A percentile compares a stretch with the other conserved stretches of the same genome.
phyloP scores from a whole-genome alignment of 2,329 filamentous ascomycete genomes.

The Beauveria asiatica region DNA sequence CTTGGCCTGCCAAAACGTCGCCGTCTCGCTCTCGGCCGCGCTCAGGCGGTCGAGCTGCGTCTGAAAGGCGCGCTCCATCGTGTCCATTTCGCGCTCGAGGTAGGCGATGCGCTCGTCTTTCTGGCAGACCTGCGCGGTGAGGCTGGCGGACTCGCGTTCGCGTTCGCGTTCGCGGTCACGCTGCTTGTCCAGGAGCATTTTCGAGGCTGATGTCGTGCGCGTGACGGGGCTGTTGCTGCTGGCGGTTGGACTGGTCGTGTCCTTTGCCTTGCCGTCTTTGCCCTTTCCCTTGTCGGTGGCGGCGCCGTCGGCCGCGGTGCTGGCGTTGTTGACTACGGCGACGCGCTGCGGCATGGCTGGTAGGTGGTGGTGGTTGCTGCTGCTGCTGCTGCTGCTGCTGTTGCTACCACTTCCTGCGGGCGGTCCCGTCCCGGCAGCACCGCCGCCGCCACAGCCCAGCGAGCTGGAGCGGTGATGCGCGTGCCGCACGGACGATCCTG shows the following conservation, averaged over 20 bases:
- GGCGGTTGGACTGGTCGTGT: constrained; percentile 14
- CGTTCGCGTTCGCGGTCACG: constrained; percentile 14
- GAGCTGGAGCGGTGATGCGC: constrained; percentile 1
- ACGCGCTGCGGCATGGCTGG: constrained; percentile 24
- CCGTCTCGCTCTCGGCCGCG: constrained; percentile 45
- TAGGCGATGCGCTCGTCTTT: constrained; percentile 44
- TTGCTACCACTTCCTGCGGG: constrained; percentile 12
- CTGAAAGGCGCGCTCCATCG: constrained; percentile 46
- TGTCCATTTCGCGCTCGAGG: constrained; percentile 42
- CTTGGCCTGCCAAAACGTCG: constrained; percentile 50
- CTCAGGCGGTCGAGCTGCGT: constrained; percentile 44
- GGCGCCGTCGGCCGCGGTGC: constrained; percentile 18
- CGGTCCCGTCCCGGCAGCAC: constrained; percentile 7
- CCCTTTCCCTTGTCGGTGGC: constrained; percentile 21
- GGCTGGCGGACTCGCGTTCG: constrained; percentile 19
- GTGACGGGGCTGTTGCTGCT: constrained; percentile 15
- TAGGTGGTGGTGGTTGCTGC: constrained; percentile 21
- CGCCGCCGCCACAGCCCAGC: too few relatives aligned
- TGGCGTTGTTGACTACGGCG: constrained; percentile 19
- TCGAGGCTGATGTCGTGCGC: neutral
- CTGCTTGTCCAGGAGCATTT: constrained; percentile 4
- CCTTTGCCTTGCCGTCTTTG: constrained; percentile 17
- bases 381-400: constrained; percentile 18
- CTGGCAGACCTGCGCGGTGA: constrained; percentile 29
- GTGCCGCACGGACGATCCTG: constrained; percentile 12